A percentile compares a stretch with the other conserved stretches of the same genome.
Evolutionary conservation across 1,139 yeast genomes (phyloP).

Genomic region (Pichia sp.): DNA sequence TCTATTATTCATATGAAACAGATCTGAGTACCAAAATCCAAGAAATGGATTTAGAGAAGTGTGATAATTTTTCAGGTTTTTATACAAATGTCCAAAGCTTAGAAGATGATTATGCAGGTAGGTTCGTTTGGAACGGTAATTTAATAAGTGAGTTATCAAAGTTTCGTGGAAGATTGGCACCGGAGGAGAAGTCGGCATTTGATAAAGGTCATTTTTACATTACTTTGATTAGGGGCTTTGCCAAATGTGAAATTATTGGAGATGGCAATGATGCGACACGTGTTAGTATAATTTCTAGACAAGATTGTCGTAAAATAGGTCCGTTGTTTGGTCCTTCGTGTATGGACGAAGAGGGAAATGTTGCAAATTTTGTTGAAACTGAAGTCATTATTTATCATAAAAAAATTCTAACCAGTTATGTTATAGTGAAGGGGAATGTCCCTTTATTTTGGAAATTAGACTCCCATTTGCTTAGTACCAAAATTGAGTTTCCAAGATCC

Average conservation of each 20-base stretch:
- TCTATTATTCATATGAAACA: constrained; percentile 57
- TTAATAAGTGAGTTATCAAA: constrained; percentile 50
- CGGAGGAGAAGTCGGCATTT: constrained; percentile 39
- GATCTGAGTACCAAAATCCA: constrained; percentile 58
- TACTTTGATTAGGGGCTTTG: constrained; percentile 59
- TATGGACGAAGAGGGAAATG: constrained; percentile 89
- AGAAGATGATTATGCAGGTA: constrained; percentile 37
- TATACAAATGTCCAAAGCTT: constrained; percentile 13
- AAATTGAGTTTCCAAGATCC: constrained; percentile 81
- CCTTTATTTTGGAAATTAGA: constrained; percentile 99
- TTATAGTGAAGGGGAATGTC: constrained; percentile 60
- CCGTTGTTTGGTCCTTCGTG: constrained; percentile 63
- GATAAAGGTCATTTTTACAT: constrained; percentile 53
- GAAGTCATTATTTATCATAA: constrained; percentile 62
- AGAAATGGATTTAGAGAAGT: constrained; percentile 32
- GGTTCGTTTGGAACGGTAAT: constrained; percentile 60
- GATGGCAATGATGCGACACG: constrained; percentile 20
- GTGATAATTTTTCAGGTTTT: background rate
- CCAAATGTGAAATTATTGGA: constrained; percentile 40
- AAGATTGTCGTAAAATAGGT: constrained; percentile 52
- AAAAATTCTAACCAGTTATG: constrained; percentile 34
- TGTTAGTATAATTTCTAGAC: constrained; percentile 59
- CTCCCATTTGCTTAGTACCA: constrained; percentile 68
- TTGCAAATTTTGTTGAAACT: constrained; percentile 94
- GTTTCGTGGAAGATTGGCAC: constrained; percentile 48